Base-by-base conservation (phyloP, 139 green algal species). In the Asterochloris sp. region DNA sequence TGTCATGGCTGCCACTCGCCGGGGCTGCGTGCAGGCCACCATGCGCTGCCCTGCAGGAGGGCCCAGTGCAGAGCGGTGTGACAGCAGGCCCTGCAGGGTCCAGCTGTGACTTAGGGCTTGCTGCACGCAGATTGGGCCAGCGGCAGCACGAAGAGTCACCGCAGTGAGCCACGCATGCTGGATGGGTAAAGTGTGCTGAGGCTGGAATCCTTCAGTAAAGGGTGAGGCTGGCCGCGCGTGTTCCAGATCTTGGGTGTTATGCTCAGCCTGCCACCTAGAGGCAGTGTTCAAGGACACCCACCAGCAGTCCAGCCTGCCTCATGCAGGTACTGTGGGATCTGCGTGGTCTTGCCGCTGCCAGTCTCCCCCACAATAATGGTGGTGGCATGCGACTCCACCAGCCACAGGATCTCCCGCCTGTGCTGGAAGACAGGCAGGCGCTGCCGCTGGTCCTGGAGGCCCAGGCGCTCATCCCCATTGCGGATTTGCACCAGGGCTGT, bases 301-400 rank as follows among this genome's bases (percentile, higher is more conserved):
- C 73, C 38, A 82, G 73, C 74, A 64, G 79, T 76, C 78, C 76
- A 84, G 38, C 91, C 89, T 0, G 87, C 88, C 26, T 92, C 83
- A 14, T 92, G 74, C 69, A 98, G 88, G 74, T 95, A 94, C 75
- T 95, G 93, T 17, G 94, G 94, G 23, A 97, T 90, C 88, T 97
- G 85, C 12, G 95, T 98, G 0, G 94, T 97, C 86, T 98, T 98
- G 75, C 95, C 95, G 16, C 87, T 93, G 13, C 95, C 95, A 12
- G 95, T 88, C 85, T 95, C 88, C 8, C 91, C 93, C 0, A 98
- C 85, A 11, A 98, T 82, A 1, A 98, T 85, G 0, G 83, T 89
- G 1, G 85, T 90, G 10, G 91, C 86, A 78, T 96, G 93, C 0
- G 83, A 77, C 77, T 98, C 94, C 0, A 97, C 85, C 21, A 96